phyloP scores from a whole-genome alignment of 805 yeast species.

The Pichia thaimueangensis region DNA sequence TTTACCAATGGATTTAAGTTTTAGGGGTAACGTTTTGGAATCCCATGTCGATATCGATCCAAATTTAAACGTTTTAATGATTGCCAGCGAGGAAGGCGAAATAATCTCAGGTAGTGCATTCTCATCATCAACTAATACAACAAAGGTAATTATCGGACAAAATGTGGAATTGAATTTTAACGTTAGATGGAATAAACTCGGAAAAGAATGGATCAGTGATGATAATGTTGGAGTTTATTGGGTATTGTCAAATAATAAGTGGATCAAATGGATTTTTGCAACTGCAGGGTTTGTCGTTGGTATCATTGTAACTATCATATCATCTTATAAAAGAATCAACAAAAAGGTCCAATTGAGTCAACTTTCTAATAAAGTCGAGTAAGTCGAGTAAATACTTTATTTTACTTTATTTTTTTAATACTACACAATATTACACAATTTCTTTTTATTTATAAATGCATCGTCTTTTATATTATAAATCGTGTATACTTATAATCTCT shows the following conservation, averaged over 20 bases:
- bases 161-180: slow-evolving; percentile 49
- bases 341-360: slow-evolving; percentile 18
- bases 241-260: background rate
- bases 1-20: slow-evolving; percentile 55
- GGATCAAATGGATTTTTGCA: slow-evolving; percentile 5
- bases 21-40: slow-evolving; percentile 62
- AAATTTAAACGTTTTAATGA: slow-evolving; percentile 44
- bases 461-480: too few species aligned
- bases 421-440: too few species aligned
- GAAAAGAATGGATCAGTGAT: background rate
- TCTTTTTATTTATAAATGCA: background rate
- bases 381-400: too few species aligned
- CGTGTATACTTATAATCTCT: slow-evolving; percentile 19
- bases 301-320: slow-evolving; percentile 17
- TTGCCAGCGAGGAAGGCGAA: slow-evolving; percentile 26
- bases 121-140: slow-evolving; percentile 54
- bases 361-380: slow-evolving; percentile 25
- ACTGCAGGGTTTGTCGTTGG: slow-evolving; percentile 19
- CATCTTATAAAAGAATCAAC: slow-evolving; percentile 22
- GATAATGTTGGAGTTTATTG: slow-evolving; percentile 7
- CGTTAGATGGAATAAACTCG: slow-evolving; percentile 43
- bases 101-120: slow-evolving; percentile 52
- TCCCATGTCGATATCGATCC: slow-evolving; percentile 65
- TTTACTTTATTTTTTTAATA: too few species aligned
- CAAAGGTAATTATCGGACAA: slow-evolving; percentile 63